These are phyloP conservation scores for Melanomma pulvis-pyrius DNA, from an alignment of 495 filamentous ascomycete genomes.

Conservation along the genomic window DNA sequence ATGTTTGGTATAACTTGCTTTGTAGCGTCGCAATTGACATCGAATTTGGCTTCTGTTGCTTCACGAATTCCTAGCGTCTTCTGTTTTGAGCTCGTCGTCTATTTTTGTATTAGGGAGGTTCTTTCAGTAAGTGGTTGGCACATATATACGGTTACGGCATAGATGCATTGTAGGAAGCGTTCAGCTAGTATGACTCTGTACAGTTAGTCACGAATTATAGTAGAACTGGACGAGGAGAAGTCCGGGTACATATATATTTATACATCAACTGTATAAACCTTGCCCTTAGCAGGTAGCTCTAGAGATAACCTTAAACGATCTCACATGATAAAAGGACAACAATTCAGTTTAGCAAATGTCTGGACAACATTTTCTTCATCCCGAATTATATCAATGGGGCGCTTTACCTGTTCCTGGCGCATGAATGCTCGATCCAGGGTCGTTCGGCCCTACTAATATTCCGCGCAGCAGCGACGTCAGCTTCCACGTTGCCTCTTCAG, in stretches of 20 bases:
- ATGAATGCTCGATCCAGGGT: background rate
- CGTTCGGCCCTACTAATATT: background rate
- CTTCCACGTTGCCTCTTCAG: conserved; percentile 29
- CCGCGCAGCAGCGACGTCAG: conserved; percentile 11
- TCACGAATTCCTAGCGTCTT: too few species aligned
- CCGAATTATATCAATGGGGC: background rate
- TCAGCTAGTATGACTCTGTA: background rate
- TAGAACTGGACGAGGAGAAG: too few species aligned
- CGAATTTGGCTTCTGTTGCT: too few species aligned
- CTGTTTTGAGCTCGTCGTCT: too few species aligned
- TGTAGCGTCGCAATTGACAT: background rate
- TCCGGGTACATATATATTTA: too few species aligned
- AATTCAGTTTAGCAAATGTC: too few species aligned
- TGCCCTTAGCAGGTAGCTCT: too few species aligned
- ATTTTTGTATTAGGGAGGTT: too few species aligned
- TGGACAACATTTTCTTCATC: too few species aligned
- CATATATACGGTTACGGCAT: background rate
- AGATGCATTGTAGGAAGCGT: background rate
- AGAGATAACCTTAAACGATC: too few species aligned
- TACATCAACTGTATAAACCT: too few species aligned
- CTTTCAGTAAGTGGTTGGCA: background rate
- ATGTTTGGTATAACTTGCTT: background rate
- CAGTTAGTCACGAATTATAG: background rate
- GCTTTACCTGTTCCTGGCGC: background rate
- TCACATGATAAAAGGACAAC: too few species aligned